phyloP scores from a whole-genome alignment of 768 basidiomycete genomes.

The Boletus huronensis region DNA sequence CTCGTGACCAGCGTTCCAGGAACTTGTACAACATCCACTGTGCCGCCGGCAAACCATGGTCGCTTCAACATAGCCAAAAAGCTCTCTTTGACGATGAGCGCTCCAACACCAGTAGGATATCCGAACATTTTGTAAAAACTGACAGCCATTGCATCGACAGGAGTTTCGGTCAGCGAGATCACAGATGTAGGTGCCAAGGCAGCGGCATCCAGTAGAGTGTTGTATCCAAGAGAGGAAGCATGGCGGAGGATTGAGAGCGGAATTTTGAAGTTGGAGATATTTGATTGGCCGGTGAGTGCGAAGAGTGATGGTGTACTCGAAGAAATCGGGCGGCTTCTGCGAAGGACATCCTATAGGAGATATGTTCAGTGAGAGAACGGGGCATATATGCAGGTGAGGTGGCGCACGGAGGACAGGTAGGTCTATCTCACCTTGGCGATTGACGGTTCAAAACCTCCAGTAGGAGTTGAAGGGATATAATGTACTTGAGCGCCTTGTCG shows the following conservation, averaged over 20 bases:
- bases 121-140: conserved; percentile 93
- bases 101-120: conserved; percentile 81
- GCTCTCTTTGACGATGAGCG: conserved; percentile 67
- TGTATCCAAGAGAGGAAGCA: conserved; percentile 67
- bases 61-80: conserved; percentile 59
- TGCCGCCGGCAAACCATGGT: conserved; percentile 85
- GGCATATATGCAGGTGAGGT: conserved; percentile 17
- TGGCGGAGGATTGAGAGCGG: conserved; percentile 60
- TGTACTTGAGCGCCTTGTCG: conserved; percentile 51
- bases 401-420: not conserved
- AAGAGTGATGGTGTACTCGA: conserved; percentile 51
- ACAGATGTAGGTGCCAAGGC: conserved; percentile 72
- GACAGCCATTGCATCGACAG: conserved; percentile 78
- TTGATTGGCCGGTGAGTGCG: conserved; percentile 77
- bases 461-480: conserved; percentile 62
- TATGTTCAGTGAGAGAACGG: conserved; percentile 1
- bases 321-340: conserved; percentile 44
- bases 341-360: conserved; percentile 49
- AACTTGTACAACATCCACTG: conserved; percentile 79
- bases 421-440: conserved; percentile 52
- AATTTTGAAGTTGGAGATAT: conserved; percentile 74
- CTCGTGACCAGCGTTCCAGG: conserved; percentile 68
- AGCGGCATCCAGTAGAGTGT: conserved; percentile 77
- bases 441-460: conserved; percentile 60
- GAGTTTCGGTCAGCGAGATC: conserved; percentile 60